Evolutionary conservation across 257 asterid genomes (phyloP).

Genomic region (Apocynum venetum): DNA sequence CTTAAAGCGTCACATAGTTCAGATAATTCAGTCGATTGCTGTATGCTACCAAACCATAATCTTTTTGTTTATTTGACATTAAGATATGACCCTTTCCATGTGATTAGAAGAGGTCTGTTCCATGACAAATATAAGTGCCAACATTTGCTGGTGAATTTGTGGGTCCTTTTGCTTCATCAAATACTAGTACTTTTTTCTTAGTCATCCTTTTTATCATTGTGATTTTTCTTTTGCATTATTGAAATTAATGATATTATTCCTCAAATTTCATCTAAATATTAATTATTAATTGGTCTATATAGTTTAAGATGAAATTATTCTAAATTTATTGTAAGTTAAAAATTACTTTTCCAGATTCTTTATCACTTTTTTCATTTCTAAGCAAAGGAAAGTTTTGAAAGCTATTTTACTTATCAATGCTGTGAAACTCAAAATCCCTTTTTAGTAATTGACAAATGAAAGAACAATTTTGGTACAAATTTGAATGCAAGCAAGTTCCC

Average conservation of each 20-base stretch:
- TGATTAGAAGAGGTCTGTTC: slow-evolving; percentile 21
- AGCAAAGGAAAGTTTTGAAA: too few species aligned
- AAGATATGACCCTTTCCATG: slow-evolving; percentile 18
- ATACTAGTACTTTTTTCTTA: neutral
- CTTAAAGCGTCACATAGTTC: neutral
- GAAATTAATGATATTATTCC: neutral
- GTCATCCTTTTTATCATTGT: neutral
- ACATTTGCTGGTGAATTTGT: slow-evolving; percentile 9
- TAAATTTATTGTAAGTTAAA: too few species aligned
- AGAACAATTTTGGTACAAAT: too few species aligned
- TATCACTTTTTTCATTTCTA: too few species aligned
- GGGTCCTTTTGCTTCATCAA: slow-evolving; percentile 10
- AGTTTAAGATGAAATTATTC: too few species aligned
- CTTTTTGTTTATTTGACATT: slow-evolving; percentile 13
- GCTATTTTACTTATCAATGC: too few species aligned
- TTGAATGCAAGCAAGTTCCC: neutral
- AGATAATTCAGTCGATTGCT: slow-evolving; percentile 15
- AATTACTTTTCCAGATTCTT: too few species aligned
- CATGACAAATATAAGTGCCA: slow-evolving; percentile 12
- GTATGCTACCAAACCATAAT: slow-evolving; percentile 24
- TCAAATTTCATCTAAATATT: too few species aligned
- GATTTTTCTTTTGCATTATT: neutral
- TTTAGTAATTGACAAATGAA: too few species aligned
- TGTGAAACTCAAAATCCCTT: too few species aligned
- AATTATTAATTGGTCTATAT: too few species aligned